Percentiles rank a stretch among this genome's conserved stretches.
Evolutionary conservation across 805 yeast genomes (phyloP).

Genomic region (Suhomyces emberorum): DNA sequence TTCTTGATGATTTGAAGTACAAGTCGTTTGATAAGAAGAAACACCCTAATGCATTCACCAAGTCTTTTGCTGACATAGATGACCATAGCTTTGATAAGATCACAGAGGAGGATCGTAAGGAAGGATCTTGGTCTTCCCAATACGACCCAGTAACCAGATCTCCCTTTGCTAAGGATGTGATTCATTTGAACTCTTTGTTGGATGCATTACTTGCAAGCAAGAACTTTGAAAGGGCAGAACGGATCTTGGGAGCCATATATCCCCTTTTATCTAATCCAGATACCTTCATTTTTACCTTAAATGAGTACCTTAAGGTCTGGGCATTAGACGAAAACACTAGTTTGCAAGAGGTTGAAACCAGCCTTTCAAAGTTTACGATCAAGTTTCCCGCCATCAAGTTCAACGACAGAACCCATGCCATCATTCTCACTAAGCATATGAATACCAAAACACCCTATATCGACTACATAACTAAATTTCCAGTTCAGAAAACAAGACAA

Average conservation of each 20-base stretch:
- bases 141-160: constrained; percentile 41
- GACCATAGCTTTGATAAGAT: constrained; percentile 8
- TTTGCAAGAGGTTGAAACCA: constrained; percentile 42
- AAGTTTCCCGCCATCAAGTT: constrained; percentile 22
- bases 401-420: constrained; percentile 60
- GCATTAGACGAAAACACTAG: constrained; percentile 38
- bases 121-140: constrained; percentile 37
- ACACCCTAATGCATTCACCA: constrained; percentile 8
- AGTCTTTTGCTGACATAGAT: constrained; percentile 12
- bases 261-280: constrained; percentile 40
- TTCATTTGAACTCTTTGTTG: constrained; percentile 68
- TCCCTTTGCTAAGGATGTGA: constrained; percentile 53
- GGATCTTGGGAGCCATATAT: constrained; percentile 60
- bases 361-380: constrained; percentile 31
- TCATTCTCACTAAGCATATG: constrained; percentile 46
- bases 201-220: constrained; percentile 73
- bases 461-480: constrained; percentile 6
- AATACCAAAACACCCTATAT: constrained; percentile 9
- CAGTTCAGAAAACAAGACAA: constrained; percentile 18
- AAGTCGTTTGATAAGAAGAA: constrained; percentile 8
- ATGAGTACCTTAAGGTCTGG: constrained; percentile 53
- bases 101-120: constrained; percentile 13
- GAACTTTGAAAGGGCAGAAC: constrained; percentile 66
- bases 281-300: constrained; percentile 62
- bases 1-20: constrained; percentile 11